Percentiles rank a stretch among this genome's conserved stretches.
These are phyloP conservation scores for Curvularia verruculosa DNA, from an alignment of 2,329 filamentous ascomycete genomes.

Conservation along the genomic window DNA sequence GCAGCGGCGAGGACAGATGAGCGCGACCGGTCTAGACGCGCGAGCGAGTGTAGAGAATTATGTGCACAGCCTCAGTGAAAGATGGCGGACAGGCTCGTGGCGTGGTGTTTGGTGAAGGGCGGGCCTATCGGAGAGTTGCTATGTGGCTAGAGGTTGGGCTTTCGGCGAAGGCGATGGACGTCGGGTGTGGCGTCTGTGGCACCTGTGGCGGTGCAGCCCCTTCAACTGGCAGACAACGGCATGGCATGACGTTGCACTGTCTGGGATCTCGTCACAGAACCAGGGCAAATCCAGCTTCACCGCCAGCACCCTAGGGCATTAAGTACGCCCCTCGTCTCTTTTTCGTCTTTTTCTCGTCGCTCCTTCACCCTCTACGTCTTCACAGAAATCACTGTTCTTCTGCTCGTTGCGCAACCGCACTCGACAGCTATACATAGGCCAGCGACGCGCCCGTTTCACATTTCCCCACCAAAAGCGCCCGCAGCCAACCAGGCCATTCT, in stretches of 20 bases:
- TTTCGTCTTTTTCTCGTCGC: conserved; percentile 2
- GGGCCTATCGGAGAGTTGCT: conserved; percentile 13
- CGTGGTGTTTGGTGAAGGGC: conserved; percentile 11
- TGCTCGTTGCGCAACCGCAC: conserved; percentile 29
- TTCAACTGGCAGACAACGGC: neutral
- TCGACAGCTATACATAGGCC: conserved; percentile 44
- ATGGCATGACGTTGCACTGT: conserved; percentile 28
- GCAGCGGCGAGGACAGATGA: neutral
- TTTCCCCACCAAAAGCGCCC: conserved; percentile 29
- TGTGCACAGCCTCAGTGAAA: conserved; percentile 42
- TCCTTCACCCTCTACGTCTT: conserved; percentile 14
- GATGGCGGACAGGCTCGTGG: conserved; percentile 25
- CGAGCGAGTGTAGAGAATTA: neutral
- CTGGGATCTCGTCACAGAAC: conserved; percentile 25
- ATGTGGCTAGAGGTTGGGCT: conserved; percentile 9
- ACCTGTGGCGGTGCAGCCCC: conserved; percentile 24
- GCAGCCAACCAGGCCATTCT: conserved; percentile 40
- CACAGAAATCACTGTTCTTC: conserved; percentile 3
- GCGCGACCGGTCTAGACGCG: conserved; percentile 21
- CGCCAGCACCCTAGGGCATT: conserved; percentile 34
- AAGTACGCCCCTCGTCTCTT: conserved; percentile 18
- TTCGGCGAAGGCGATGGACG: conserved; percentile 16
- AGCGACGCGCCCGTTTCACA: conserved; percentile 51
- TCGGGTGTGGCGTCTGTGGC: conserved; percentile 11
- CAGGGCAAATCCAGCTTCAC: conserved; percentile 34